phyloP scores from a whole-genome alignment of 768 basidiomycete genomes.

The Clathrus columnatus region DNA sequence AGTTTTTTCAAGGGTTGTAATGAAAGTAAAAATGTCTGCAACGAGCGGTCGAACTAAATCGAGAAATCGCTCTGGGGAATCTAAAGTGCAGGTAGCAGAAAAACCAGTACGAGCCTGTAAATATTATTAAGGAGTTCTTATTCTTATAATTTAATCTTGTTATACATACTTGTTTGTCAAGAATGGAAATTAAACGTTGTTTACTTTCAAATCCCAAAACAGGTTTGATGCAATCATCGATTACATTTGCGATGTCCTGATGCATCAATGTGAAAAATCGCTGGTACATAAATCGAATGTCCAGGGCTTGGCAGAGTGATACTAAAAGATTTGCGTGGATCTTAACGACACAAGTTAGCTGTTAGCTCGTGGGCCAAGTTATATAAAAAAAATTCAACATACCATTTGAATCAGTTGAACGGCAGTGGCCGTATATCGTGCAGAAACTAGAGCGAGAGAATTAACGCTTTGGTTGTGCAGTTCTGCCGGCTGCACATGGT shows the following conservation, averaged over 20 bases:
- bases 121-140: background rate
- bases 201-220: background rate
- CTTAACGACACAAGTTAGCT: background rate
- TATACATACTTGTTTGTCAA: background rate
- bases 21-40: slow-evolving; percentile 1
- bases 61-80: background rate
- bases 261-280: background rate
- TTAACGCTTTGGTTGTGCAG: slow-evolving; percentile 25
- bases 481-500: slow-evolving; percentile 21
- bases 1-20: background rate
- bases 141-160: background rate
- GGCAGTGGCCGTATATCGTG: slow-evolving; percentile 20
- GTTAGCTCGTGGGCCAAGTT: background rate
- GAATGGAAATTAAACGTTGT: background rate
- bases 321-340: slow-evolving; percentile 21
- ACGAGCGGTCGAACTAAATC: slow-evolving; percentile 1
- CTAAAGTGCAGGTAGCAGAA: background rate
- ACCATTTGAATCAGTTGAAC: slow-evolving; percentile 20
- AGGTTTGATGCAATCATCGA: background rate
- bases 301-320: slow-evolving; percentile 20
- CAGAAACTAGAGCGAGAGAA: slow-evolving; percentile 21
- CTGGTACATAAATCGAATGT: slow-evolving; percentile 19
- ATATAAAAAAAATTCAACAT: background rate
- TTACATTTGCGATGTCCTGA: background rate
- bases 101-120: background rate